Conservation (phyloP, 1,284 basidiomycete genomes). For the Rhizoctonia solani region DNA sequence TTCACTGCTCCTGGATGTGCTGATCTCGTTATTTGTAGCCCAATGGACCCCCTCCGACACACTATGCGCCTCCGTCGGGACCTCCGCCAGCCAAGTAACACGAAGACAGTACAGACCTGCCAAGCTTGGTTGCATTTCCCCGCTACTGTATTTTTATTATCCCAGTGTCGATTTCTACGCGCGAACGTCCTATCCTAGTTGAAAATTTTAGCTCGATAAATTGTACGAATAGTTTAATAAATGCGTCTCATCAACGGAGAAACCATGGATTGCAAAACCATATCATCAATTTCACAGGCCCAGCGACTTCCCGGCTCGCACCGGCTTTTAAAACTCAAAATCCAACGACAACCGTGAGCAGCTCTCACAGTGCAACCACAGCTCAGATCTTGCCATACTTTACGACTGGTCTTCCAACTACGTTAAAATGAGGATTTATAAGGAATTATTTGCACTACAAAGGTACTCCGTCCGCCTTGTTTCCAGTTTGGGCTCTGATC, state of each 20-base stretch:
- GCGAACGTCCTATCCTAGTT: too few species aligned
- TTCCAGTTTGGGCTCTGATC: background rate
- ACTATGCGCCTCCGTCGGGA: conserved; percentile 27
- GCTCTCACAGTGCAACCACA: conserved; percentile 2
- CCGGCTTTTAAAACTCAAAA: background rate
- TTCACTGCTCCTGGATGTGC: background rate
- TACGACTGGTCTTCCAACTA: background rate
- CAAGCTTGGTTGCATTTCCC: background rate
- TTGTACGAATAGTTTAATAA: background rate
- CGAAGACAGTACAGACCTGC: background rate
- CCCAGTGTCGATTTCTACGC: too few species aligned
- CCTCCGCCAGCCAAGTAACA: conserved; percentile 19
- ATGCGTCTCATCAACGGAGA: background rate
- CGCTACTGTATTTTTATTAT: too few species aligned
- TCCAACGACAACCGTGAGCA: background rate
- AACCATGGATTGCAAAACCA: background rate
- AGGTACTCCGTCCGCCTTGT: background rate
- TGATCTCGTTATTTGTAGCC: background rate
- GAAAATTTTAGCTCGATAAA: too few species aligned
- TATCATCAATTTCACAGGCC: background rate
- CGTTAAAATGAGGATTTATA: background rate
- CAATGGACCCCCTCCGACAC: conserved; percentile 8
- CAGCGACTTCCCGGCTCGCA: background rate
- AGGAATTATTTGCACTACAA: background rate
- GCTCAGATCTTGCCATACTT: background rate